Evolutionary conservation across 306 rosid genomes (phyloP), one percentile per base, ranked within the genome.

Genomic region (Prunus fruticosa): DNA sequence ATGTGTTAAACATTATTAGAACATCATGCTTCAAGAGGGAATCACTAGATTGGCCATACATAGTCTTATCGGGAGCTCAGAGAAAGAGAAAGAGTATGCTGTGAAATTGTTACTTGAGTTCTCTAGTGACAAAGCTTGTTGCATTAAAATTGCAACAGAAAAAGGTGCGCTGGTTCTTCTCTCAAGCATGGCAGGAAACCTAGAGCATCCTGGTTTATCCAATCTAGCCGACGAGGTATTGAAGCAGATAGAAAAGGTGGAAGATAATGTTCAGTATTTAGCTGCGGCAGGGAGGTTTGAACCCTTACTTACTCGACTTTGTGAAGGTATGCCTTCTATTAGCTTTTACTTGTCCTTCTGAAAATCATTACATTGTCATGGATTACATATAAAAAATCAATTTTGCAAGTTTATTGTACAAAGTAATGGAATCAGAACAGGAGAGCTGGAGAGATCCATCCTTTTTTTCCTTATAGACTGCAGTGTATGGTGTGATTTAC

Each of bases 131-230:
- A 88, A 89, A 74, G 86, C 84, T 67, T 84, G 82, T 77, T 81
- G 91, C 89, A 75, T 38, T 56, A 79, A 75, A 79, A 82, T 89
- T 75, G 93, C 89, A 79, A 72, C 82, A 27, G 88, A 89, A 76
- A 89, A 85, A 81, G 93, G 93, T 2, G 93, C 87, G 38, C 76
- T 89, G 71, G 89, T 89, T 86, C 88, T 89, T 70, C 93, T 89
- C 52, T 80, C 83, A 62, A 79, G 88, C 71, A 77, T 87, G 83
- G 83, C 88, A 11, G 88, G 81, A 67, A 82, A 82, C 69, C 60
- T 77, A 23, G 88, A 82, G 78, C 84, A 70, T 79, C 90, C 85
- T 67, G 67, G 71, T 64, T 61, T 82, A 72, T 87, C 88, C 66
- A 84, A 80, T 68, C 58, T 84, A 80, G 92, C 92, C 11, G 88